Evolutionary conservation across 2,329 filamentous ascomycete species (phyloP), one percentile per base, ranked within the genome.

Genomic region (Fusarium sulawesiense): DNA sequence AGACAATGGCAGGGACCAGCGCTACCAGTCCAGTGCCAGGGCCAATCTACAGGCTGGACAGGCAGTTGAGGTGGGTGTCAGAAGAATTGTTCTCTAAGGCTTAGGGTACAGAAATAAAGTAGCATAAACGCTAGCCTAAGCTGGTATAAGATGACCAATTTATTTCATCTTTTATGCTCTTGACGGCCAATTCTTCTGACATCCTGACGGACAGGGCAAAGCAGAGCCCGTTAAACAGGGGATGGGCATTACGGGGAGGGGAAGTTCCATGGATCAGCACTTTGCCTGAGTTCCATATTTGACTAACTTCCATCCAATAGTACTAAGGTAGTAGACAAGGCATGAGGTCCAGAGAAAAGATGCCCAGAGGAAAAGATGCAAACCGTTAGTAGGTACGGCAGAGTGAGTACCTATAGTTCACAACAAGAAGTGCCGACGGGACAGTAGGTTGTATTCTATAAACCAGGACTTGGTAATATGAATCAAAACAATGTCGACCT

Each of bases 211-310:
- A 45, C 60, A 34, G 42, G 41, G 13, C 48, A 51, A 32, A 37
- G 51, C 16, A 46, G 44, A 41, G 30, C 27, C 27, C 27, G 11
- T 47, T 29, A 30, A 45, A 45, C 32, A 53, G 45, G 37, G 53
- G 23, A 37, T 40, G 20, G 37, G 49, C 49, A 48, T 64, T 49
- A 64, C 44, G 53, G 59, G 40, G 50, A 64, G 34, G 49, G 66
- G 56, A 45, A 56, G 58, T 51, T 67, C 32, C 16, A 37, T 18
- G 53, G 66, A 70, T 56, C 61, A 61, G 55, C 48, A 61, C 50
- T 30, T 27, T 14, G 32, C 32, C 32, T 16, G 48, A 55, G 48
- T 70, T 63, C 56, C 60, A 57, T 29, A 55, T 57, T 62, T 54
- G 56, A 56, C 57, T 67, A 30, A 20, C 21, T 16, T 23, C 13